Conservation (phyloP, 1,139 yeast species). For the Candida gigantensis region DNA sequence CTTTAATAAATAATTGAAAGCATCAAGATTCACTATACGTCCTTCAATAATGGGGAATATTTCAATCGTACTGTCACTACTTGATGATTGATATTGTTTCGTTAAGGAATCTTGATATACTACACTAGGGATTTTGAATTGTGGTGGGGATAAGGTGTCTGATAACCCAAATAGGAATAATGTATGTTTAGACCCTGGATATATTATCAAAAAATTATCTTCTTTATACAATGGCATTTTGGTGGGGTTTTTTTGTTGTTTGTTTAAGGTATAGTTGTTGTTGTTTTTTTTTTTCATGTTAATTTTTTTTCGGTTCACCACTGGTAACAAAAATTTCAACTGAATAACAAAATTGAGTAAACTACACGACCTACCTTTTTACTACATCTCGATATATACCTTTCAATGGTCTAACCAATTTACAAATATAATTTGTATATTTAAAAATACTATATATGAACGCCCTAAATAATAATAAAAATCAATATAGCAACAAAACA, state of each 20-base stretch:
- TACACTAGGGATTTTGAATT: slow-evolving; percentile 69
- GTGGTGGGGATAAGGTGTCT: slow-evolving; percentile 79
- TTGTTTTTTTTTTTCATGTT: slow-evolving; percentile 2
- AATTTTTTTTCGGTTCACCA: slow-evolving; percentile 5
- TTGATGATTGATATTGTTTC: slow-evolving; percentile 40
- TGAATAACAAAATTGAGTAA: too few relatives aligned
- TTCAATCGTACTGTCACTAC: slow-evolving; percentile 31
- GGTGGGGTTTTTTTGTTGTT: too few relatives aligned
- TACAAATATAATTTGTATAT: too few relatives aligned
- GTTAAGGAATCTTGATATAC: slow-evolving; percentile 59
- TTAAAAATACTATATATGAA: too few relatives aligned
- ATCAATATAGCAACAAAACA: too few relatives aligned
- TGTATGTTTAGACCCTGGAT: slow-evolving; percentile 80
- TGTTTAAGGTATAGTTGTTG: background rate
- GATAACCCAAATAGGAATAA: slow-evolving; percentile 79
- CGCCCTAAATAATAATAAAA: too few relatives aligned
- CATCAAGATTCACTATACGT: slow-evolving; percentile 63
- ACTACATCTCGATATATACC: too few relatives aligned
- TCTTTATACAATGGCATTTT: slow-evolving; percentile 66
- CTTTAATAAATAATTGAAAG: slow-evolving; percentile 68
- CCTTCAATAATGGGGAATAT: slow-evolving; percentile 68
- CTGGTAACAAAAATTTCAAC: too few relatives aligned
- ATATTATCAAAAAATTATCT: slow-evolving; percentile 63
- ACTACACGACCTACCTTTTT: too few relatives aligned
- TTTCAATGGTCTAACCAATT: too few relatives aligned